phyloP scores from a whole-genome alignment of 129 eudicot species.

The Oenanthe sinensis region DNA sequence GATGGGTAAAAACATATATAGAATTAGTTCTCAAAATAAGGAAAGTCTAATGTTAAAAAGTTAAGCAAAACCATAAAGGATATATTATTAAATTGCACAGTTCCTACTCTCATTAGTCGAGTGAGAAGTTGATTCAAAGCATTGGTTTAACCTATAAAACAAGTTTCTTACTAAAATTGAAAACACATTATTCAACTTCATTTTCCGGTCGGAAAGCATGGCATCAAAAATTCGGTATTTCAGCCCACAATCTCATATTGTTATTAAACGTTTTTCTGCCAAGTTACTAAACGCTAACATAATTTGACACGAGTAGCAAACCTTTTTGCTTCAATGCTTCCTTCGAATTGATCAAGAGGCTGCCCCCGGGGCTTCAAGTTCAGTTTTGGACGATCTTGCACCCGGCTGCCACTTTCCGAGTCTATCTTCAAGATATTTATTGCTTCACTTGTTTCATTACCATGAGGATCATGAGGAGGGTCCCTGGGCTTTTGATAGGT shows the following conservation, averaged over 20 bases:
- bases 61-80: background rate
- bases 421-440: constrained; percentile 22
- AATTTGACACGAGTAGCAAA: constrained; percentile 8
- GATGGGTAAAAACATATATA: background rate
- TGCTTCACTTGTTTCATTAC: constrained; percentile 17
- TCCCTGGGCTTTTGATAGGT: constrained; percentile 28
- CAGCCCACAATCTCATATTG: background rate
- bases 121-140: background rate
- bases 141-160: background rate
- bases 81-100: background rate
- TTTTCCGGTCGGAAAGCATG: background rate
- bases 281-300: background rate
- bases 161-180: background rate
- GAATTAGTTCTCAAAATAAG: background rate
- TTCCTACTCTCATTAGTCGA: background rate
- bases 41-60: background rate
- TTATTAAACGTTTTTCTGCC: background rate
- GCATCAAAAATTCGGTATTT: background rate
- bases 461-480: constrained; percentile 16
- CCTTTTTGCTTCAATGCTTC: constrained; percentile 51
- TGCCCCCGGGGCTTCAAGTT: constrained; percentile 70
- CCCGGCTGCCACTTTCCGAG: constrained; percentile 32
- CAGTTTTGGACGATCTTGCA: constrained; percentile 59
- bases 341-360: constrained; percentile 47
- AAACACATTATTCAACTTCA: background rate